Evolutionary conservation across 768 basidiomycete species (phyloP).

Genomic region (Termitomyces sp.): DNA sequence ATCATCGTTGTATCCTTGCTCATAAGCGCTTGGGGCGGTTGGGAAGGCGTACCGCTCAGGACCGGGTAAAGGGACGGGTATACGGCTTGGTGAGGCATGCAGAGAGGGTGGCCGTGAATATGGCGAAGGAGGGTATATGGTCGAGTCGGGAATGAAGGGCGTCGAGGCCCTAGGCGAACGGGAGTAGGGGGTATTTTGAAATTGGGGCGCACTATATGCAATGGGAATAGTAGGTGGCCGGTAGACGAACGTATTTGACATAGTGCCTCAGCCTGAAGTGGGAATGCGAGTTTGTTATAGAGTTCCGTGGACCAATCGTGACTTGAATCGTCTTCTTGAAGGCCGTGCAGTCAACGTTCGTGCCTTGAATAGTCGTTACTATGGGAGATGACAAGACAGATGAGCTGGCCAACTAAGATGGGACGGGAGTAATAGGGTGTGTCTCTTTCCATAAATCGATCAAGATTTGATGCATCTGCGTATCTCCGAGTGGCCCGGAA

Average conservation of each 20-base stretch:
- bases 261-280: not conserved
- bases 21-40: not conserved
- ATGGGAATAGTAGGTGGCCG: not conserved
- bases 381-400: no score
- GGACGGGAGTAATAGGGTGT: no score
- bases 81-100: constrained; percentile 1
- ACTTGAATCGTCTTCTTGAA: no score
- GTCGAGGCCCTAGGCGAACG: not conserved
- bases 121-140: constrained; percentile 4
- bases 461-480: no score
- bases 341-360: no score
- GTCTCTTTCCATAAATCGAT: no score
- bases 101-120: constrained; percentile 4
- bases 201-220: not conserved
- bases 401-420: no score
- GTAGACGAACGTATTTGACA: constrained; percentile 12
- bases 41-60: constrained; percentile 4
- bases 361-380: no score
- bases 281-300: not conserved
- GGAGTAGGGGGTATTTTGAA: constrained; percentile 3
- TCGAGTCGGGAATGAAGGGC: constrained; percentile 10
- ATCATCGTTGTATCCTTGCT: not conserved
- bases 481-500: no score
- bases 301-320: no score
- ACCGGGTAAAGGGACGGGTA: not conserved